Evolutionary conservation across 2,329 filamentous ascomycete species (phyloP).

Genomic region (Phyllosticta citriasiana): DNA sequence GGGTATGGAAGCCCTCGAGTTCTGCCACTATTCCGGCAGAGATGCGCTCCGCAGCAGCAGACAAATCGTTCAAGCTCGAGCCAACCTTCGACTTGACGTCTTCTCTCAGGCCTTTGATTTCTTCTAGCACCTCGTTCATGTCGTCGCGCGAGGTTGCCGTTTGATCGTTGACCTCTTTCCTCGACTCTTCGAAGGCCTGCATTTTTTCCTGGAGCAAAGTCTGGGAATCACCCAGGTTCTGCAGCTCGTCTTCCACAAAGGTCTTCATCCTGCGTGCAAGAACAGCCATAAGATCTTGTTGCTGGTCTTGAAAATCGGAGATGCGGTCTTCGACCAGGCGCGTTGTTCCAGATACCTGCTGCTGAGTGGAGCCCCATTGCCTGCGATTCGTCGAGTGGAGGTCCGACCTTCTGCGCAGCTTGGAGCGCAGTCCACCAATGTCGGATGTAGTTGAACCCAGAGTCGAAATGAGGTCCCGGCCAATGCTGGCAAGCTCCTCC

Average conservation of each 20-base stretch:
- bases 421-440: constrained; percentile 72
- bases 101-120: constrained; percentile 82
- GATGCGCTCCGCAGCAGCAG: constrained; percentile 75
- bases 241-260: constrained; percentile 68
- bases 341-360: constrained; percentile 67
- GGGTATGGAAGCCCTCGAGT: constrained; percentile 70
- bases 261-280: constrained; percentile 63
- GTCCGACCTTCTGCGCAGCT: constrained; percentile 76
- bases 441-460: constrained; percentile 70
- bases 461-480: constrained; percentile 66
- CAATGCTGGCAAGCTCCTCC: constrained; percentile 60
- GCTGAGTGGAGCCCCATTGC: constrained; percentile 68
- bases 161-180: constrained; percentile 57
- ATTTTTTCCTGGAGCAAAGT: constrained; percentile 61
- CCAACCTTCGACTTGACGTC: constrained; percentile 80
- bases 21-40: constrained; percentile 82
- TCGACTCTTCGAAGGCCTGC: constrained; percentile 55
- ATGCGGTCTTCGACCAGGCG: constrained; percentile 66
- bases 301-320: constrained; percentile 59
- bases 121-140: constrained; percentile 84
- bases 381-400: constrained; percentile 70
- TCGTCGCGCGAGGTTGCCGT: constrained; percentile 64
- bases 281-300: constrained; percentile 57
- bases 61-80: constrained; percentile 73
- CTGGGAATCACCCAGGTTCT: constrained; percentile 60